phyloP scores from a whole-genome alignment of 108 stramenopile genomes.

The Aureococcus anophagefferens region DNA sequence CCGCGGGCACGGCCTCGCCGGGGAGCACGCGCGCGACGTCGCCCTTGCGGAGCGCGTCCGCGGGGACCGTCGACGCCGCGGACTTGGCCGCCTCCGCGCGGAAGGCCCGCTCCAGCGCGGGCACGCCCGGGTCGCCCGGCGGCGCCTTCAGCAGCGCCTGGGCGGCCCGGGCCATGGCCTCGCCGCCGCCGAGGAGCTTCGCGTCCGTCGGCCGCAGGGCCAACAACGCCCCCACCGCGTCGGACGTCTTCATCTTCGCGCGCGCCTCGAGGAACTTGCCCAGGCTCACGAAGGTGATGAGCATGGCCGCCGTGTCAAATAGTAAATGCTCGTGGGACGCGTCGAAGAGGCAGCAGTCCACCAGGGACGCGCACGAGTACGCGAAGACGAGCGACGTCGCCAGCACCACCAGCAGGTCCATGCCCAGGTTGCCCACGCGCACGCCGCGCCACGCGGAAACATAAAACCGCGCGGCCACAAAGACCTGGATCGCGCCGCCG shows the following conservation, averaged over 20 bases:
- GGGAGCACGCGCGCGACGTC: constrained; percentile 61
- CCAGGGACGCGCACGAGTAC: constrained; percentile 41
- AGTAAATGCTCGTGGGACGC: constrained; percentile 22
- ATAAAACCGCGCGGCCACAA: constrained; percentile 33
- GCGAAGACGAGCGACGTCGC: constrained; percentile 83
- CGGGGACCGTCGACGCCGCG: constrained; percentile 10
- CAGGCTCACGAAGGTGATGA: constrained; percentile 86
- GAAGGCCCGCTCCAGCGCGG: constrained; percentile 51
- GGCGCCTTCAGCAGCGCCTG: constrained; percentile 74
- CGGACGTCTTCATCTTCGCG: constrained; percentile 74
- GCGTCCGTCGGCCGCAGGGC: constrained; percentile 61
- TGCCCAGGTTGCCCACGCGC: constrained; percentile 49
- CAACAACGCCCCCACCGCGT: constrained; percentile 76
- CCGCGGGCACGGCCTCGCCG: constrained; percentile 63
- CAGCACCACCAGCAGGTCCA: constrained; percentile 87
- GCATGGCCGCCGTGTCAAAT: constrained; percentile 90
- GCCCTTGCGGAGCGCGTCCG: constrained; percentile 41
- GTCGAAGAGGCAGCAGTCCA: background rate
- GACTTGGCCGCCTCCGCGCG: constrained; percentile 5
- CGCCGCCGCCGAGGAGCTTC: constrained; percentile 58
- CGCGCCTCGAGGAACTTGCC: constrained; percentile 82
- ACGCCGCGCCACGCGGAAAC: constrained; percentile 15
- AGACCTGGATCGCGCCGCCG: constrained; percentile 30
- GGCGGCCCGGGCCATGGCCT: constrained; percentile 64
- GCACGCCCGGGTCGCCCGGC: constrained; percentile 65